phyloP scores from a whole-genome alignment of 768 basidiomycete genomes.

The Kwoniella newhampshirensis region DNA sequence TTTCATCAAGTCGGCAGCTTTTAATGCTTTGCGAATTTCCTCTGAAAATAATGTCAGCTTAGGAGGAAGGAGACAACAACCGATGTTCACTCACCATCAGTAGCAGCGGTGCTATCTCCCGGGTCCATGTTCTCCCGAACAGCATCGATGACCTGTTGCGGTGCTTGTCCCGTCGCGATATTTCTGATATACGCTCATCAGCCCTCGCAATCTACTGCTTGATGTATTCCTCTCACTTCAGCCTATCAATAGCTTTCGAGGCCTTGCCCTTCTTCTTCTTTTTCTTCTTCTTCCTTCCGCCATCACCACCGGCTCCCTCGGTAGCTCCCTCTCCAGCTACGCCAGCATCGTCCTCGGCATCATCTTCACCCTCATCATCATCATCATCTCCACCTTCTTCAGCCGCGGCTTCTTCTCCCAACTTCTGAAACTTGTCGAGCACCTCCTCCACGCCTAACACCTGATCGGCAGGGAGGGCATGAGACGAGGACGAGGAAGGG shows the following conservation, averaged over 20 bases:
- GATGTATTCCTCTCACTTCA: slow-evolving; percentile 44
- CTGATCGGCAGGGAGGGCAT: slow-evolving; percentile 13
- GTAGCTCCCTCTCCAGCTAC: slow-evolving; percentile 24
- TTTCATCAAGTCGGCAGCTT: slow-evolving; percentile 81
- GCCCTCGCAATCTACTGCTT: slow-evolving; percentile 58
- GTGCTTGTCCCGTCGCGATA: slow-evolving; percentile 43
- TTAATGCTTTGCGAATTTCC: slow-evolving; percentile 67
- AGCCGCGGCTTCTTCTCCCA: slow-evolving; percentile 36
- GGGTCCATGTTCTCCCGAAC: slow-evolving; percentile 66
- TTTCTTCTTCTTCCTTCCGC: slow-evolving; percentile 75
- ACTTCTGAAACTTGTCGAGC: slow-evolving; percentile 41
- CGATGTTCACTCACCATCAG: slow-evolving; percentile 52
- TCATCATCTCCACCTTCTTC: slow-evolving; percentile 39
- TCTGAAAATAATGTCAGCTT: slow-evolving; percentile 49
- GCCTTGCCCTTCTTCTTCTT: slow-evolving; percentile 79
- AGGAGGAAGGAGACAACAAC: too few relatives aligned
- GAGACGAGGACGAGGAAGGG: slow-evolving; percentile 20
- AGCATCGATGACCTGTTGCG: slow-evolving; percentile 61
- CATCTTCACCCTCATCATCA: slow-evolving; percentile 30
- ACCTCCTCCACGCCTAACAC: slow-evolving; percentile 32
- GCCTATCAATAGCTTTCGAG: slow-evolving; percentile 56
- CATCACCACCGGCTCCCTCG: slow-evolving; percentile 38
- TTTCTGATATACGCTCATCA: slow-evolving; percentile 41
- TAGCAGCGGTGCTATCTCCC: slow-evolving; percentile 59
- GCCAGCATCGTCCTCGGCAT: slow-evolving; percentile 18